Conservation (phyloP, 1,139 yeast genomes). For the Candida tropicalis region DNA sequence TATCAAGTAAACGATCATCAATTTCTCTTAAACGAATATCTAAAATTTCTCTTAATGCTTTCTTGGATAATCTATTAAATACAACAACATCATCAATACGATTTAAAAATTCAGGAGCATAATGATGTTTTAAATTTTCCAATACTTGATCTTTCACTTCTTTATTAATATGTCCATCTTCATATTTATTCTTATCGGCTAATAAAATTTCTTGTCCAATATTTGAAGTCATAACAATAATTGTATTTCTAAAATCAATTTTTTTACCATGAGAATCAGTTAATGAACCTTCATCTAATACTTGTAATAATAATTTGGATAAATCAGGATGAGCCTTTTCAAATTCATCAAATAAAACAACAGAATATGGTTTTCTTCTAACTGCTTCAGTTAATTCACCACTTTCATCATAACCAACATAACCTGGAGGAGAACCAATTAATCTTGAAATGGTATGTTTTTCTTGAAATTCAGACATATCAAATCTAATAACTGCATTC, state of each 20-base stretch:
- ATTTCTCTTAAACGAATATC: slow-evolving; percentile 83
- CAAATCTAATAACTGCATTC: slow-evolving; percentile 83
- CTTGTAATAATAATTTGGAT: slow-evolving; percentile 84
- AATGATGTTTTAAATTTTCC: slow-evolving; percentile 66
- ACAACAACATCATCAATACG: slow-evolving; percentile 90
- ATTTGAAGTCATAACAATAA: slow-evolving; percentile 96
- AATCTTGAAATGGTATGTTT: slow-evolving; percentile 86
- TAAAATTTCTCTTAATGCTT: slow-evolving; percentile 73
- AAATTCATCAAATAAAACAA: slow-evolving; percentile 90
- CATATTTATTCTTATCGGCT: slow-evolving; percentile 50
- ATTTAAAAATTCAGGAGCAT: slow-evolving; percentile 94
- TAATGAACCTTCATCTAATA: slow-evolving; percentile 89
- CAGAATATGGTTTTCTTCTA: slow-evolving; percentile 91
- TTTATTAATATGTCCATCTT: slow-evolving; percentile 49
- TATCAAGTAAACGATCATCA: slow-evolving; percentile 73
- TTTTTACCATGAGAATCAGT: slow-evolving; percentile 95
- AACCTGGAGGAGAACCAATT: slow-evolving; percentile 98
- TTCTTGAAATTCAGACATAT: slow-evolving; percentile 98
- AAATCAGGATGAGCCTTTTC: slow-evolving; percentile 97
- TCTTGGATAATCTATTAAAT: slow-evolving; percentile 82
- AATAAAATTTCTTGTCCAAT: slow-evolving; percentile 90
- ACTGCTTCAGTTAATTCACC: slow-evolving; percentile 97
- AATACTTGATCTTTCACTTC: slow-evolving; percentile 59
- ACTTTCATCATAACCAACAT: slow-evolving; percentile 93
- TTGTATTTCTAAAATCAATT: slow-evolving; percentile 91